These are phyloP conservation scores for Xerocomus potaroensis DNA, from an alignment of 768 basidiomycete species.

Conservation along the genomic window DNA sequence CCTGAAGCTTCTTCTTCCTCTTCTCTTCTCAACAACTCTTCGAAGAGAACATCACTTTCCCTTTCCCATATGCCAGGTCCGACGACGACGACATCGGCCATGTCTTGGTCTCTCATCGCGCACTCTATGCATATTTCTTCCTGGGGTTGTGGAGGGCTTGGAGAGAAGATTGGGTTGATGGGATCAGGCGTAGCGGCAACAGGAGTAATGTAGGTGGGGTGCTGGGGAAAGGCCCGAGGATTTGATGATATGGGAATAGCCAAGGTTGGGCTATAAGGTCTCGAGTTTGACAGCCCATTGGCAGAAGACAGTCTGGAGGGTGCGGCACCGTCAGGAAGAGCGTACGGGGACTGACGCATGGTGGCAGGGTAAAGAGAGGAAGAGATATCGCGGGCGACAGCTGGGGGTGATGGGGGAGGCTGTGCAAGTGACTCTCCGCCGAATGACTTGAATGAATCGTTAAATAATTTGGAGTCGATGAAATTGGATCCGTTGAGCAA, in stretches of 20 bases:
- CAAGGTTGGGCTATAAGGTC: slow-evolving; percentile 42
- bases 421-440: slow-evolving; percentile 24
- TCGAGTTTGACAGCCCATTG: slow-evolving; percentile 56
- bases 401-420: slow-evolving; percentile 22
- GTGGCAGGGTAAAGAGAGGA: slow-evolving; percentile 36
- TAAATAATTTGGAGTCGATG: slow-evolving; percentile 25
- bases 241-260: slow-evolving; percentile 57
- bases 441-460: slow-evolving; percentile 31
- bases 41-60: slow-evolving; percentile 76
- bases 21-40: slow-evolving; percentile 73
- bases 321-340: slow-evolving; percentile 32
- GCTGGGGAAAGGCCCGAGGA: slow-evolving; percentile 65
- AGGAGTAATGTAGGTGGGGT: slow-evolving; percentile 73
- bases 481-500: slow-evolving; percentile 24
- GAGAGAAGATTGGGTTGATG: slow-evolving; percentile 59
- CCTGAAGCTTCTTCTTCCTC: slow-evolving; percentile 60
- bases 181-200: slow-evolving; percentile 45
- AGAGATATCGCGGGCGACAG: slow-evolving; percentile 24
- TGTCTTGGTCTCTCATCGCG: slow-evolving; percentile 97
- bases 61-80: slow-evolving; percentile 88
- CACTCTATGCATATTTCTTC: slow-evolving; percentile 95
- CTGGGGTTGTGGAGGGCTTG: slow-evolving; percentile 46
- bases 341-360: slow-evolving; percentile 47
- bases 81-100: slow-evolving; percentile 91
- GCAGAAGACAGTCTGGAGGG: slow-evolving; percentile 40